Evolutionary conservation across 495 filamentous ascomycete species (phyloP).

Genomic region (Hypoxylon rickii): DNA sequence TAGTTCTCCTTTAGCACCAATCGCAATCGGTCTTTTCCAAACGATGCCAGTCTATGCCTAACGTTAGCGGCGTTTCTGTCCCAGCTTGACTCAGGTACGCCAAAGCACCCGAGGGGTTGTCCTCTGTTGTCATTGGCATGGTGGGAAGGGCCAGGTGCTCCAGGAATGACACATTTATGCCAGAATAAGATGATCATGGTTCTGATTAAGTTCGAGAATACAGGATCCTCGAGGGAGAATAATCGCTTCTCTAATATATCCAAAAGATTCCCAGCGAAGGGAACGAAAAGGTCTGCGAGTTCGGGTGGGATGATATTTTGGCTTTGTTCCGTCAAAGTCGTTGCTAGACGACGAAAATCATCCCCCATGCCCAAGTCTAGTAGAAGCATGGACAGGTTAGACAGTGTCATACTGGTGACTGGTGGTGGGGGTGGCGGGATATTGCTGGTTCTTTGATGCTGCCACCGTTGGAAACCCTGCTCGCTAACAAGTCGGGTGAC

Average conservation of each 20-base stretch:
- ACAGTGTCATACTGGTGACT: slow-evolving; percentile 1
- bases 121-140: too few relatives aligned
- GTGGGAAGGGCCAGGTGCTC: not conserved
- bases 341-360: slow-evolving; percentile 1
- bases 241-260: not conserved
- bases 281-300: slow-evolving; percentile 3
- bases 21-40: not conserved
- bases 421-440: slow-evolving; percentile 4
- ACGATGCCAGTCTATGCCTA: not conserved
- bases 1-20: slow-evolving; percentile 5
- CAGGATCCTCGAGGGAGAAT: not conserved
- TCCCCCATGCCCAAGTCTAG: slow-evolving; percentile 6
- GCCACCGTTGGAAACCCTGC: slow-evolving; percentile 3
- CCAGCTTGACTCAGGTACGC: too few relatives aligned
- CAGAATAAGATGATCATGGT: slow-evolving; percentile 7
- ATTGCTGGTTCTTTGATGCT: not conserved
- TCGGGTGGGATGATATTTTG: slow-evolving; percentile 5
- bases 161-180: not conserved
- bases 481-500: slow-evolving; percentile 4
- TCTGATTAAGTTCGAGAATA: not conserved
- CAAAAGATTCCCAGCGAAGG: slow-evolving; percentile 1
- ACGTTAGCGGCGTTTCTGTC: too few relatives aligned
- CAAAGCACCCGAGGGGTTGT: not conserved
- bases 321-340: not conserved
- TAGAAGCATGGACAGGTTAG: slow-evolving; percentile 2